Evolutionary conservation across 148 eudicot species (phyloP).

Genomic region (Chenopodium quinoa): DNA sequence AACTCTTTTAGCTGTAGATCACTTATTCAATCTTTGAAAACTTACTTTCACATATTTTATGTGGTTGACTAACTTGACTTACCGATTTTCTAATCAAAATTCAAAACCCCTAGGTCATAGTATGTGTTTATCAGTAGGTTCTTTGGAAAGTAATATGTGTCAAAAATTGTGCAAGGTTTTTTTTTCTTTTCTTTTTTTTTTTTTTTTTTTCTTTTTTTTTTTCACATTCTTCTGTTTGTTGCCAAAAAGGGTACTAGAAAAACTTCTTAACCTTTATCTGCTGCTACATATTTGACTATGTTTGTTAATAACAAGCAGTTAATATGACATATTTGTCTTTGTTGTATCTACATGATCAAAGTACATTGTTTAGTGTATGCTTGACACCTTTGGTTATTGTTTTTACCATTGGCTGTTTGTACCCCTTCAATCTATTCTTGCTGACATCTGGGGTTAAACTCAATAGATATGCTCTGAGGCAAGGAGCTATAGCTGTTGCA

Average conservation of each 20-base stretch:
- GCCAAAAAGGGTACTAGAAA: background rate
- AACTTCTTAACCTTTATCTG: background rate
- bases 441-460: slow-evolving; percentile 16
- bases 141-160: background rate
- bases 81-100: background rate
- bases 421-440: background rate
- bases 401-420: background rate
- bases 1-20: too few relatives aligned
- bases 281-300: background rate
- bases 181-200: too few relatives aligned
- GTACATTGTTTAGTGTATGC: background rate
- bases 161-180: background rate
- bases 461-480: slow-evolving; percentile 76
- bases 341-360: background rate
- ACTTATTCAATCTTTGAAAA: background rate
- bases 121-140: background rate
- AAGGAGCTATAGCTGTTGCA: slow-evolving; percentile 77
- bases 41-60: background rate
- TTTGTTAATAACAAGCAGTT: background rate
- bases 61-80: background rate
- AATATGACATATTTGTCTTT: too few relatives aligned
- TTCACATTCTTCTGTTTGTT: background rate
- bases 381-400: background rate
- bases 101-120: background rate
- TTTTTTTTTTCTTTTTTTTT: background rate